Conservation (phyloP, 164 flowering plant species). For the Brasenia schreberi region DNA sequence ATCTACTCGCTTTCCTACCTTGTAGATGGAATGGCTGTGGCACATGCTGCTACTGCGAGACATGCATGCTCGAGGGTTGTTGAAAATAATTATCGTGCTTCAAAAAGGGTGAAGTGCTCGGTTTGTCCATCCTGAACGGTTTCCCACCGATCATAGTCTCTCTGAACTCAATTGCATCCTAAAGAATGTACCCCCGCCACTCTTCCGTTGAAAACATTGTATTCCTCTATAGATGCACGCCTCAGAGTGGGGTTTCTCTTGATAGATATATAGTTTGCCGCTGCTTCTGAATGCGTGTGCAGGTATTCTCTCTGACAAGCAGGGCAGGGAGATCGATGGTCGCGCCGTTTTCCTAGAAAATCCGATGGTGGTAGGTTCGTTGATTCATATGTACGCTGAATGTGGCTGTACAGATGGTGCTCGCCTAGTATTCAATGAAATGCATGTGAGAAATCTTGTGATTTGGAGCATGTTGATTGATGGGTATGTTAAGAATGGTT, state of each 20-base stretch:
- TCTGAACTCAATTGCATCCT: too few relatives aligned
- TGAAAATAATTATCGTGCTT: too few relatives aligned
- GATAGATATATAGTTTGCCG: neutral
- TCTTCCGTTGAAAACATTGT: neutral
- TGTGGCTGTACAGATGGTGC: conserved; percentile 1
- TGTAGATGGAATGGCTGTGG: too few relatives aligned
- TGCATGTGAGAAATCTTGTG: conserved; percentile 5
- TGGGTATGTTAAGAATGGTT: conserved; percentile 2
- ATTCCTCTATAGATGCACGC: neutral
- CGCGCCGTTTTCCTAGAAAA: neutral
- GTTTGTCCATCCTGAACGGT: too few relatives aligned
- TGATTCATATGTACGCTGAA: conserved; percentile 1
- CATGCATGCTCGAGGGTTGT: too few relatives aligned
- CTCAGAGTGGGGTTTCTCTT: neutral
- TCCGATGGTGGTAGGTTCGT: neutral
- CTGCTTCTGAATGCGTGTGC: conserved; percentile 4
- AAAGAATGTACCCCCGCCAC: too few relatives aligned
- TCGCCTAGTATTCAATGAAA: neutral
- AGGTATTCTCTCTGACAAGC: neutral
- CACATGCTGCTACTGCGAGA: too few relatives aligned
- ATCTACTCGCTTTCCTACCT: conserved; percentile 40
- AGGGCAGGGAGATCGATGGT: conserved; percentile 3
- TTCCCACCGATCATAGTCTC: too few relatives aligned
- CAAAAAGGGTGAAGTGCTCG: too few relatives aligned
- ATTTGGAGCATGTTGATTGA: conserved; percentile 4